Evolutionary conservation across 148 eudicot species (phyloP).

Genomic region (Rhododendron mucronatum): DNA sequence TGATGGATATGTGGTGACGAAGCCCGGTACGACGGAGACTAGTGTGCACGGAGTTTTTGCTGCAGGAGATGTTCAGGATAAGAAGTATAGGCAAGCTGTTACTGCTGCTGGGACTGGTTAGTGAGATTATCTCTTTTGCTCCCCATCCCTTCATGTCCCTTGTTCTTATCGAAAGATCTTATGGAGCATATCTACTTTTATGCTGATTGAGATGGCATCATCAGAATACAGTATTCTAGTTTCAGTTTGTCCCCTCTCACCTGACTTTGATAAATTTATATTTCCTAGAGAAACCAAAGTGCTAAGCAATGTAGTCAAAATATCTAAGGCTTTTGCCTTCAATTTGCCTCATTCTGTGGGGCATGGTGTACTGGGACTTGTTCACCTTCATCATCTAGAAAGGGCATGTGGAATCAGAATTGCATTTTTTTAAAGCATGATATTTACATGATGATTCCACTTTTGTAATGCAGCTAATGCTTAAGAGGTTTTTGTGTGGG

Average conservation of each 20-base stretch:
- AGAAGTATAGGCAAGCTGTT: slow-evolving; percentile 88
- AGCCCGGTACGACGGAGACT: slow-evolving; percentile 64
- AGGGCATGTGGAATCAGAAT: neutral
- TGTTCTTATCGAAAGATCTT: neutral
- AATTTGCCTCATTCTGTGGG: neutral
- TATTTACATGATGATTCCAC: neutral
- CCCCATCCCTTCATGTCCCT: neutral
- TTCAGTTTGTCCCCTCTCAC: neutral
- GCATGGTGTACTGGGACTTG: neutral
- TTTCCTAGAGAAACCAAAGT: neutral
- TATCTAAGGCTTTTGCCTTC: neutral
- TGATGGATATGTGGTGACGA: slow-evolving; percentile 71
- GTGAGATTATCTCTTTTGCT: slow-evolving; percentile 6
- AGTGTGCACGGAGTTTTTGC: slow-evolving; percentile 84
- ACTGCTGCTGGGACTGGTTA: slow-evolving; percentile 93
- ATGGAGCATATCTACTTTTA: neutral
- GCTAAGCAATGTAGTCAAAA: neutral
- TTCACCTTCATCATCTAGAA: neutral
- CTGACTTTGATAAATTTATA: neutral
- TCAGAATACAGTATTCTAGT: neutral
- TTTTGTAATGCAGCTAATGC: neutral
- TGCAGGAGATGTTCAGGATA: slow-evolving; percentile 95
- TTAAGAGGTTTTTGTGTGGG: neutral
- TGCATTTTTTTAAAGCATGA: neutral
- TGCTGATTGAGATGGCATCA: neutral